Percentiles rank a stretch among this genome's conserved stretches.
These are phyloP conservation scores for Cercospora sp. DNA, from an alignment of 2,329 filamentous ascomycete species.

Conservation along the genomic window DNA sequence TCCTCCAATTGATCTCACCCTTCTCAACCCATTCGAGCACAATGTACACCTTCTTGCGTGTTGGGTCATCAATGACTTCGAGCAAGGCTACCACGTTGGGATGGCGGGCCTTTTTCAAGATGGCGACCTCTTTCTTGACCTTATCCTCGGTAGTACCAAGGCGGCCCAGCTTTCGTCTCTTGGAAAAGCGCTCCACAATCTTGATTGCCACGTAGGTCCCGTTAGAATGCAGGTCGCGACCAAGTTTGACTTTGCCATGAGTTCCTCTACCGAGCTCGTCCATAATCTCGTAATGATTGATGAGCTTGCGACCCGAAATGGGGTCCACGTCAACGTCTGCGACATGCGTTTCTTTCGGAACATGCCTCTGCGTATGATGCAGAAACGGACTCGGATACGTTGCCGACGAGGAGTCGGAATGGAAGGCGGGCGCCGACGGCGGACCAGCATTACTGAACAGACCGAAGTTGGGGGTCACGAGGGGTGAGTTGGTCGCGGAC, in stretches of 20 bases:
- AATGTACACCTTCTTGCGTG: constrained; percentile 96
- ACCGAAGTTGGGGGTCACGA: constrained; percentile 46
- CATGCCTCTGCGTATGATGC: constrained; percentile 51
- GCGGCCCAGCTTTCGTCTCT: constrained; percentile 83
- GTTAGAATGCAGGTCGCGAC: constrained; percentile 68
- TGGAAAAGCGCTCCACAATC: constrained; percentile 94
- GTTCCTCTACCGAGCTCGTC: constrained; percentile 94
- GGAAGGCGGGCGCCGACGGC: constrained; percentile 36
- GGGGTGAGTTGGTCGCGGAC: constrained; percentile 45
- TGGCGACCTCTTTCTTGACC: constrained; percentile 94
- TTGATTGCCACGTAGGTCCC: constrained; percentile 90
- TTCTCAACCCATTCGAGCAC: constrained; percentile 93
- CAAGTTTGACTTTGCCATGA: constrained; percentile 96
- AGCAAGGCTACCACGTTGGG: constrained; percentile 94
- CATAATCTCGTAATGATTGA: constrained; percentile 97
- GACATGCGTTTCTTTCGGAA: constrained; percentile 71
- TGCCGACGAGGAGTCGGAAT: constrained; percentile 39
- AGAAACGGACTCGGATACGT: constrained; percentile 53
- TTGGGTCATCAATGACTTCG: constrained; percentile 96
- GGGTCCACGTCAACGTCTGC: constrained; percentile 87
- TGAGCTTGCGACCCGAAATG: constrained; percentile 87
- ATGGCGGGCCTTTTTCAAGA: constrained; percentile 96
- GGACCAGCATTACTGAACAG: constrained; percentile 43
- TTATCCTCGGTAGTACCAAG: constrained; percentile 72
- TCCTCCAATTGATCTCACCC: constrained; percentile 92